Percentiles rank a stretch among this genome's conserved stretches.
phyloP scores from a whole-genome alignment of 2,329 filamentous ascomycete genomes.

The Nigrospora sphaerica region DNA sequence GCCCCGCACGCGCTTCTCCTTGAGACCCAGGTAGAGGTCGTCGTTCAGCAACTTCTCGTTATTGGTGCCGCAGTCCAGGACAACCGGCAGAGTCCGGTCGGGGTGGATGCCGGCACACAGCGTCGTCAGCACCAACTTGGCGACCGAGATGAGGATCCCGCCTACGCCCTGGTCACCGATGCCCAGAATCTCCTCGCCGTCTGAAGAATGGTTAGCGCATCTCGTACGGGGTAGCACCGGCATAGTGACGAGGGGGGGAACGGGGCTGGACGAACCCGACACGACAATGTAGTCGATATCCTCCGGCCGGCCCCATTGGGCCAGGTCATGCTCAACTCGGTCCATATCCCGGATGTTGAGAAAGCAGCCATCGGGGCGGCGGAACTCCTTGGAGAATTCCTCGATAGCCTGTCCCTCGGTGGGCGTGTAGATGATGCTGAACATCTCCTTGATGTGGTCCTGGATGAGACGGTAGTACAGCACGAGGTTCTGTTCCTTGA shows the following conservation, averaged over 20 bases:
- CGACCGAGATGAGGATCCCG: conserved; percentile 75
- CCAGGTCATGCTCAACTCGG: conserved; percentile 57
- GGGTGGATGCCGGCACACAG: conserved; percentile 84
- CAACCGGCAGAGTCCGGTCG: conserved; percentile 68
- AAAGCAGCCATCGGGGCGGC: conserved; percentile 74
- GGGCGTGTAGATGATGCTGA: conserved; percentile 83
- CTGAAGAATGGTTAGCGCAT: conserved; percentile 19
- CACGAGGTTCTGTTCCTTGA: conserved; percentile 82
- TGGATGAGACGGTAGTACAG: conserved; percentile 72
- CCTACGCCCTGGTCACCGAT: conserved; percentile 87
- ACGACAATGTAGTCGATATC: conserved; percentile 88
- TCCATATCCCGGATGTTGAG: conserved; percentile 65
- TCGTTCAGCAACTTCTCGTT: conserved; percentile 70
- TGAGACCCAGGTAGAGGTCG: conserved; percentile 71
- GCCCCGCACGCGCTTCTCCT: conserved; percentile 58
- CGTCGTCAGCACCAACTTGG: conserved; percentile 77
- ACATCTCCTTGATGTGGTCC: conserved; percentile 80
- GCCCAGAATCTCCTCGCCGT: conserved; percentile 68
- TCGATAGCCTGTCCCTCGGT: conserved; percentile 86
- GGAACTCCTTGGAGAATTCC: conserved; percentile 73
- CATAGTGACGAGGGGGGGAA: fast-evolving
- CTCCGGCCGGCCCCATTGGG: conserved; percentile 60
- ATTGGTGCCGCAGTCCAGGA: conserved; percentile 80
- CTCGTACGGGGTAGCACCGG: neutral
- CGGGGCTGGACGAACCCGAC: conserved; percentile 47